Percentiles rank a stretch among this genome's conserved stretches.
Evolutionary conservation across 179 eudicot species (phyloP).

Genomic region (Silene noctiflora): DNA sequence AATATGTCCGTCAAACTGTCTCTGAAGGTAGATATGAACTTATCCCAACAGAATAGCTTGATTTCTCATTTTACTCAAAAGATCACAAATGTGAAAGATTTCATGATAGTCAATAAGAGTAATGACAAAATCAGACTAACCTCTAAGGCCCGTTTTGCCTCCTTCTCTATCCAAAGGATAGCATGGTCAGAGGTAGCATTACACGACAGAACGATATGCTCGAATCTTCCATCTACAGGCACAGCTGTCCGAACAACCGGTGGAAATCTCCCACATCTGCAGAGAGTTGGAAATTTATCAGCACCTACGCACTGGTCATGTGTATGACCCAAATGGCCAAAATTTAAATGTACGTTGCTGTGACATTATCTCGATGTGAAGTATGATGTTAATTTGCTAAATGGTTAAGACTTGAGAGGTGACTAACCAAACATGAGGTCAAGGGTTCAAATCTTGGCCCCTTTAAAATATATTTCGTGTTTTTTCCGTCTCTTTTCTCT

Average conservation of each 20-base stretch:
- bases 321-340: background rate
- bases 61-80: background rate
- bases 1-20: no score
- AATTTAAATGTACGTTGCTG: background rate
- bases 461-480: no score
- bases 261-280: slow-evolving; percentile 65
- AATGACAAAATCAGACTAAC: slow-evolving; percentile 23
- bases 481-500: no score
- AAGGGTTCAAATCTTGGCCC: no score
- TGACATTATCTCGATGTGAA: background rate
- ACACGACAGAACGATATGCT: slow-evolving; percentile 65
- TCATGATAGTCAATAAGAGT: background rate
- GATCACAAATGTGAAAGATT: background rate
- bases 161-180: slow-evolving; percentile 61
- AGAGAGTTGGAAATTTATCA: slow-evolving; percentile 3
- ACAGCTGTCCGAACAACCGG: slow-evolving; percentile 68
- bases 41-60: background rate
- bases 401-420: no score
- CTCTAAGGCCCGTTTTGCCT: slow-evolving; percentile 52
- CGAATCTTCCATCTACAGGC: slow-evolving; percentile 74
- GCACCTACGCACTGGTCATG: background rate
- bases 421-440: no score
- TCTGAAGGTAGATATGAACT: no score
- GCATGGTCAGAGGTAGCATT: slow-evolving; percentile 70
- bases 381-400: background rate